Base-by-base conservation (phyloP, 1,284 basidiomycete genomes). In the Anthracocystis walkeri region DNA sequence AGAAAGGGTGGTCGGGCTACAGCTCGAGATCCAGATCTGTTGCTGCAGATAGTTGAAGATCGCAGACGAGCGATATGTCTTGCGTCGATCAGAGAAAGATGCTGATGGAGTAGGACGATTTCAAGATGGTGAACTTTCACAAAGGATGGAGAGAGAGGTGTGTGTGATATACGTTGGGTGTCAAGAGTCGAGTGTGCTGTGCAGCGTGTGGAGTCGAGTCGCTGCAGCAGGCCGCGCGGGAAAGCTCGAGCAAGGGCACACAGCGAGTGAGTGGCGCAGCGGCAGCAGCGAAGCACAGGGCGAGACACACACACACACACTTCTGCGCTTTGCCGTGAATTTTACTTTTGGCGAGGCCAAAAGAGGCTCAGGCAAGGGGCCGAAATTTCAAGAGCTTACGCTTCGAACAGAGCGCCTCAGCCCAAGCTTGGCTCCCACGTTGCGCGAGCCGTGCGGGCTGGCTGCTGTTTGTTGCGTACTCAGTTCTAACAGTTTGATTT, bases 251-350 rank as follows among this genome's bases (percentile, higher is more conserved):
- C 20, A 33, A 18, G 18, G 31, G 23, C 20, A 33, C 7, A 23
- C 5, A 41, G 27, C 7, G 18, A 41, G 27, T 20, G n/a, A 5
- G 31, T 45, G 56, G n/a, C n/a, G 11, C 42, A 14, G 29, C 4
- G 40, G 21, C n/a, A 10, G 35, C 29, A 25, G 50, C 51, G 50
- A 38, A 38, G 35, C 38, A 49, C 33, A 46, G 27, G 45, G n/a
- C 45, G 46, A 49, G 38, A 50, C 23, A 58, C 45, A 58, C 45
- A 57, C 55, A 57, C 35, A 25, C 21, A 8, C 44, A 2, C 44
- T 23, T 11, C n/a, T 12, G 45, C 45, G 27, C 45, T 29, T 18
- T 23, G 27, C 8, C 45, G 29, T 29, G 29, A 29, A 29, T 29
- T 29, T 29, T n/a, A 7, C 11, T 46, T 48, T 48, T 18, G 27